Conservation (phyloP, 768 basidiomycete species). For the Podaxis sp. region DNA sequence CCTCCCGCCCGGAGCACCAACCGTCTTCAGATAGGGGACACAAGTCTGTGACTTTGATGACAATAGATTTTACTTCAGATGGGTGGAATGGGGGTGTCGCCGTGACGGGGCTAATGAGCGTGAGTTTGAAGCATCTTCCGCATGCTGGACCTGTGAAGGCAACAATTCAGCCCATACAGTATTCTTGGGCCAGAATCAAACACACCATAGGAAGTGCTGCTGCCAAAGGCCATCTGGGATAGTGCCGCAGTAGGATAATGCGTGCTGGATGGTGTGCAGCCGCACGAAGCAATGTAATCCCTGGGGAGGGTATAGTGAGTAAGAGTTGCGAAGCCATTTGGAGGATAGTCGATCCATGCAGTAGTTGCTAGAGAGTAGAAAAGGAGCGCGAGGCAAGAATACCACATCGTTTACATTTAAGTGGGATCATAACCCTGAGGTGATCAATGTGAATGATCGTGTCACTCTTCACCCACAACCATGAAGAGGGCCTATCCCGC, state of each 20-base stretch:
- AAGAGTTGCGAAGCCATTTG: conserved; percentile 64
- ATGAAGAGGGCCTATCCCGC: conserved; percentile 72
- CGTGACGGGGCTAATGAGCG: conserved; percentile 63
- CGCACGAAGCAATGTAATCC: conserved; percentile 67
- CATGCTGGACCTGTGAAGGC: conserved; percentile 54
- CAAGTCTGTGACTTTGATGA: conserved; percentile 77
- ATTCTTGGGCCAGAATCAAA: not conserved
- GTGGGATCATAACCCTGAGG: not conserved
- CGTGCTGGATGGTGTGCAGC: conserved; percentile 65
- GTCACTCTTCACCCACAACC: conserved; percentile 14
- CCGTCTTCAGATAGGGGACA: conserved; percentile 61
- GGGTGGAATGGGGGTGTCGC: conserved; percentile 70
- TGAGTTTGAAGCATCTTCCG: conserved; percentile 77
- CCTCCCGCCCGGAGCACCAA: conserved; percentile 68
- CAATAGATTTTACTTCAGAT: conserved; percentile 49
- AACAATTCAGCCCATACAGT: not conserved
- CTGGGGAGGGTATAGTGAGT: conserved; percentile 65
- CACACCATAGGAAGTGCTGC: conserved; percentile 58
- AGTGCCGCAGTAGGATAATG: conserved; percentile 78
- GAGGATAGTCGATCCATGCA: conserved; percentile 62
- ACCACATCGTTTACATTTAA: conserved; percentile 11
- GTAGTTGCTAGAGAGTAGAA: conserved; percentile 13
- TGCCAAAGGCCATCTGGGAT: conserved; percentile 77
- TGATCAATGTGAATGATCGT: conserved; percentile 4
- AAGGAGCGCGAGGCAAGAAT: not conserved